Base-by-base conservation (phyloP, 2,329 filamentous ascomycete genomes). In the Aspergillus fijiensis region DNA sequence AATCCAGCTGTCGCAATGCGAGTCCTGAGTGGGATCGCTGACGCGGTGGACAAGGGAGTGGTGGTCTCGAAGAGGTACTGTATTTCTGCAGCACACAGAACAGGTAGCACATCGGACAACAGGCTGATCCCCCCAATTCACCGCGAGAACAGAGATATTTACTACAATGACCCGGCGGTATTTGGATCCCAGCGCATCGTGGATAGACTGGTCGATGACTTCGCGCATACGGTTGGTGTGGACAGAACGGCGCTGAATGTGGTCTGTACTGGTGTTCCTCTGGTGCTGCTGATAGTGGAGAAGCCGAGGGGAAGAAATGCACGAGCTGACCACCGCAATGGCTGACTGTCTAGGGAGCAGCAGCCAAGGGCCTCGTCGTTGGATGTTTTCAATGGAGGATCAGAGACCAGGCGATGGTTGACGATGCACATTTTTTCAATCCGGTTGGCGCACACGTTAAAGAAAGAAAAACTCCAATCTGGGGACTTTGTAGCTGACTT, bases 191-290 rank as follows among this genome's bases (percentile, higher is more conserved):
- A 89, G 65, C 68, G 73, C 14, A 75, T 82, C 1, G 85, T 89
- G 3, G 83, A 88, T 70, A 77, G 76, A 54, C 83, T 83, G 57
- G 77, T 88, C 11, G 86, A 89, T 67, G 84, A 86, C 63, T 76
- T 89, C 56, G 85, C 85, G 1, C 82, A 79, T 64, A 88, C 86
- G 0, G 82, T 88, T 63, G 79, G 79, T 4, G 80, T 87, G 14
- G 76, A 82, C 52, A 77, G 86, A 61, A 73, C 76, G 16, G 76
- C 79, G 35, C 77, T 89, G 57, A 85, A 87, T 61, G 81, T 89
- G 60, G 85, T 87, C 70, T 55, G 79, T 25, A n/a, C 2, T 4
- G 10, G 51, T 54, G 25, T 9, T 27, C 11, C 9, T 11, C 19
- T 21, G 57, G 16, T 35, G 12, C 33, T 4, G 10, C 11, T 16